Evolutionary conservation across 208 protist genomes (phyloP).

Genomic region (Strigomonas galati): DNA sequence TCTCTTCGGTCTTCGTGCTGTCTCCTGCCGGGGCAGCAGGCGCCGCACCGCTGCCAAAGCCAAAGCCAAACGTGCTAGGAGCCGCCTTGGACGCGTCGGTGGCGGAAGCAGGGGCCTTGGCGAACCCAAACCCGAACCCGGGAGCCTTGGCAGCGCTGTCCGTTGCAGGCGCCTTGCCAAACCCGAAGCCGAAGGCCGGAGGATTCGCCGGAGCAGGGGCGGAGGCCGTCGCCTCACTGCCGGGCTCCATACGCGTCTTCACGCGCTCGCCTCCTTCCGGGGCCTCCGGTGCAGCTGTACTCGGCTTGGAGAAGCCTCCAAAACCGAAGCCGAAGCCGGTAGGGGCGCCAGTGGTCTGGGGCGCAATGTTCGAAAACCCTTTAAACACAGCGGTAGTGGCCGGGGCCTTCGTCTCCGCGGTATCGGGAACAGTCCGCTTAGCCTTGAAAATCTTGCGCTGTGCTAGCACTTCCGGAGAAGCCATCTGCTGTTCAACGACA

Average conservation of each 20-base stretch:
- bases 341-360: too few species aligned
- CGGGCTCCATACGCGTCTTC: not conserved
- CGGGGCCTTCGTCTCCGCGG: not conserved
- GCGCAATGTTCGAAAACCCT: not conserved
- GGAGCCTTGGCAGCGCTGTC: not conserved
- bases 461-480: not conserved
- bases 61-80: not conserved
- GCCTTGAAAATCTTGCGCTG: constrained; percentile 5
- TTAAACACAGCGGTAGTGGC: not conserved
- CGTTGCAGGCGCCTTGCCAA: not conserved
- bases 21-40: not conserved
- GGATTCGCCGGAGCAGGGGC: not conserved
- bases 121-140: not conserved
- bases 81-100: not conserved
- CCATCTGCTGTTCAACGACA: not conserved
- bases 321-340: not conserved
- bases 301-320: not conserved
- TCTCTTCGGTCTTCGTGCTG: not conserved
- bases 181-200: not conserved
- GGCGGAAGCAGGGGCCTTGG: not conserved
- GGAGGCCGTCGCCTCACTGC: not conserved
- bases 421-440: not conserved
- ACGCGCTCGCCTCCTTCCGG: not conserved
- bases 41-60: too few species aligned
- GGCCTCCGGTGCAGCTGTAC: not conserved